Evolutionary conservation across 2,329 filamentous ascomycete species (phyloP), one percentile per base, ranked within the genome.

Genomic region (Magnaporthiopsis rhizophila): DNA sequence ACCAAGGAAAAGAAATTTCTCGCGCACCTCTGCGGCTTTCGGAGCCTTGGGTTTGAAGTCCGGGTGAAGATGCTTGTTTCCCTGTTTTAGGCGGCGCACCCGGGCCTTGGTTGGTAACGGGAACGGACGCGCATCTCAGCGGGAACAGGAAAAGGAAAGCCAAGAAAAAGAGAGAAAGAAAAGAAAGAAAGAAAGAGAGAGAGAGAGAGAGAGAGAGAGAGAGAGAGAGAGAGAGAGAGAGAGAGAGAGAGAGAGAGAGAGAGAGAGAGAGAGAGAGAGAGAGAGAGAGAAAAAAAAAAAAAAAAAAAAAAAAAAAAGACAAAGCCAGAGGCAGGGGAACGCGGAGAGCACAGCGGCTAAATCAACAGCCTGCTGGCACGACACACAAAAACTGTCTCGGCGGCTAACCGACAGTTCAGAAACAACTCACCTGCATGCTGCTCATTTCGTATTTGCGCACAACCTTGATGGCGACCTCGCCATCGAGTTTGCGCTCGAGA

Each of bases 371-470:
- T 26, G 57, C 24, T 15, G 15, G 57, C 12, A 24, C 24, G 57
- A 58, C 6, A 30, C 24, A 32, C n/a, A 28, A 24, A 28, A 58
- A 28, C 57, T 30, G 57, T 6, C 24, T 58, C 1, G 57, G 24
- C 57, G 45, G 45, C 21, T 53, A 21, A 8, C 18, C 45, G 15
- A 24, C 24, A 28, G 57, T 26, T 28, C 57, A 26, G 28, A 50
- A 62, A 38, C 26, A 72, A 89, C 92, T 86, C 85, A 99, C 95
- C 92, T 98, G 95, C 82, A 89, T 92, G 69, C 89, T 93, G 79
- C 97, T 98, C 91, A 99, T 97, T 79, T 99, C 95, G 75, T 92
- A 98, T 80, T 98, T 98, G 73, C 95, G 90, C 68, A 99, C 95
- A 62, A 99, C 95, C 78, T 99, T 99, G 83, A 99, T 98, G 70